Percentiles rank a stretch among this genome's conserved stretches.
These are phyloP conservation scores for Gossypium laxum DNA, from an alignment of 441 rosid genomes.

Conservation along the genomic window DNA sequence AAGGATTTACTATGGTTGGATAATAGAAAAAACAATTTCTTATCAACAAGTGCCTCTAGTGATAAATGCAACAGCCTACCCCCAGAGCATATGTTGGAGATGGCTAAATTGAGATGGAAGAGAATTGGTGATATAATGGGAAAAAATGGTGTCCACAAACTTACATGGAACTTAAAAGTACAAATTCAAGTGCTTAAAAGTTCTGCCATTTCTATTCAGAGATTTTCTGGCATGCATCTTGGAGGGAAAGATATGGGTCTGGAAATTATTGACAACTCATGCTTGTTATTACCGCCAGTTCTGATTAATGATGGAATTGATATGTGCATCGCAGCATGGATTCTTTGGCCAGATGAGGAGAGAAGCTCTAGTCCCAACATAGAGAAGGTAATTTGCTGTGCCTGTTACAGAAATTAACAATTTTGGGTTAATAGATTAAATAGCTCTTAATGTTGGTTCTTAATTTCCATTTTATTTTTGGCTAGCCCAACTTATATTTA, in stretches of 20 bases:
- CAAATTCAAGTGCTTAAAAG: conserved; percentile 78
- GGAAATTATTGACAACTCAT: conserved; percentile 47
- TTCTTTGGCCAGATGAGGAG: conserved; percentile 99
- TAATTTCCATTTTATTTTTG: conserved; percentile 13
- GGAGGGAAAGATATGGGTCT: conserved; percentile 33
- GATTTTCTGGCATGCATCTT: conserved; percentile 39
- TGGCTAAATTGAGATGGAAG: conserved; percentile 60
- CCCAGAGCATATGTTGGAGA: conserved; percentile 36
- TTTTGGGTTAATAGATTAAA: conserved; percentile 2
- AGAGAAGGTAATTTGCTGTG: conserved; percentile 61
- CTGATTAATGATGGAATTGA: conserved; percentile 56
- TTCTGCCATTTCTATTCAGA: conserved; percentile 62
- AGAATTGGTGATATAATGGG: conserved; percentile 67
- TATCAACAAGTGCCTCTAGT: conserved; percentile 25
- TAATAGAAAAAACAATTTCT: conserved; percentile 28
- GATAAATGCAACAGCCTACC: conserved; percentile 26
- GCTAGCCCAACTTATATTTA: neutral
- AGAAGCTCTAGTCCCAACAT: conserved; percentile 73
- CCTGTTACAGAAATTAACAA: conserved; percentile 2
- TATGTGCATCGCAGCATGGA: conserved; percentile 71
- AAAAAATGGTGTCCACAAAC: conserved; percentile 52
- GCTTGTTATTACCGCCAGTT: conserved; percentile 43
- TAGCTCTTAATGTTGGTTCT: neutral
- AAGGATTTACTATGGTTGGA: conserved; percentile 56
- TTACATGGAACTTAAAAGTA: conserved; percentile 86